A percentile compares a stretch with the other conserved stretches of the same genome.
phyloP scores from a whole-genome alignment of 768 basidiomycete species.

The Mycena maculata region DNA sequence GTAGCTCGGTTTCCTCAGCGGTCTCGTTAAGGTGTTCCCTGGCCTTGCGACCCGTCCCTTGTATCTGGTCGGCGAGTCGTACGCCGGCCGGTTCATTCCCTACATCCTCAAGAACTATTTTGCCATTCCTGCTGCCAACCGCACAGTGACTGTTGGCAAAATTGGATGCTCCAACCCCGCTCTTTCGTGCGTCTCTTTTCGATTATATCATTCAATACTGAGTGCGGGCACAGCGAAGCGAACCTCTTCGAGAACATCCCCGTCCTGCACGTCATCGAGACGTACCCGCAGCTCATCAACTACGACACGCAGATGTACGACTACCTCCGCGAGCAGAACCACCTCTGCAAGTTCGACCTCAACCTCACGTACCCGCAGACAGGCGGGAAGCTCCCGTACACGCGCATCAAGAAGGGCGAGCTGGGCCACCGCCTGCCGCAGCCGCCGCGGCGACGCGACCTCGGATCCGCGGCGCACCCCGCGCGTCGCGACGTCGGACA shows the following conservation, averaged over 20 bases:
- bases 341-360: constrained; percentile 72
- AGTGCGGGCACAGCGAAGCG: neutral
- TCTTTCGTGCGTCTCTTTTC: constrained; percentile 12
- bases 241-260: constrained; percentile 23
- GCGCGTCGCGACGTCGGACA: neutral
- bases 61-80: constrained; percentile 17
- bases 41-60: constrained; percentile 13
- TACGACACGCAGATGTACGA: constrained; percentile 74
- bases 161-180: constrained; percentile 27
- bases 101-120: constrained; percentile 63
- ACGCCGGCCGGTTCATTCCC: constrained; percentile 51
- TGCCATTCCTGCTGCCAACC: constrained; percentile 42
- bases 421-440: constrained; percentile 43
- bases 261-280: constrained; percentile 56
- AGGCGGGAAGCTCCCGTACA: constrained; percentile 36
- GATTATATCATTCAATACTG: neutral
- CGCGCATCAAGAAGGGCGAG: constrained; percentile 20
- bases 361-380: constrained; percentile 77
- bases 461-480: too few relatives aligned
- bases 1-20: constrained; percentile 57
- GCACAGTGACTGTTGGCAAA: constrained; percentile 15
- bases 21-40: constrained; percentile 51
- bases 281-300: constrained; percentile 79
- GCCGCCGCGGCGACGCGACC: constrained; percentile 43
- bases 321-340: constrained; percentile 73